phyloP scores from a whole-genome alignment of 495 filamentous ascomycete species.

The Rhypophila decipiens region DNA sequence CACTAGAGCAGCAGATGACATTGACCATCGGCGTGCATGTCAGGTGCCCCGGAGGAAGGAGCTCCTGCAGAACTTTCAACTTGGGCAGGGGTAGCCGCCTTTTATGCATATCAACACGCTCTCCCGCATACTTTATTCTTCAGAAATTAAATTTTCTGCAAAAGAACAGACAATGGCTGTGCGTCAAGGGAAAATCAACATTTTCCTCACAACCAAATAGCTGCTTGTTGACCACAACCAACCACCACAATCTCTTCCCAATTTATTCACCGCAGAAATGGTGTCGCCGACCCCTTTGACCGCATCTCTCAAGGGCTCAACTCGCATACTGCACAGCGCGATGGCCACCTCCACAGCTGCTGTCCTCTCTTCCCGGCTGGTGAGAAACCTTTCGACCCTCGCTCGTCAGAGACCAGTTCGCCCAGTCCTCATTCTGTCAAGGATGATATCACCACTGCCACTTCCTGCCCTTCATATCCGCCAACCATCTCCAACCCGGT shows the following conservation, averaged over 20 bases:
- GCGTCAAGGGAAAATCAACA: neutral
- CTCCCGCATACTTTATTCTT: too few species aligned
- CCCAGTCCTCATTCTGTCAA: neutral
- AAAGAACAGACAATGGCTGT: neutral
- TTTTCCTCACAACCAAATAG: neutral
- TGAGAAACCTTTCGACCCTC: neutral
- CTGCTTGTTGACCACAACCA: neutral
- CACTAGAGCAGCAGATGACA: too few species aligned
- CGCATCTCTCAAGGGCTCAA: neutral
- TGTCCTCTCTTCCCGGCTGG: neutral
- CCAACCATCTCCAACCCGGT: neutral
- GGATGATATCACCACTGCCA: neutral
- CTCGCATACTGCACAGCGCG: neutral
- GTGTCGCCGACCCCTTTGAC: neutral
- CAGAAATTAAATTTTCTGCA: neutral
- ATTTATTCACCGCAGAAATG: too few species aligned
- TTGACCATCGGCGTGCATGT: too few species aligned
- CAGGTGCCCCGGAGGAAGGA: too few species aligned
- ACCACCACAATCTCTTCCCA: too few species aligned
- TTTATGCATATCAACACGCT: too few species aligned
- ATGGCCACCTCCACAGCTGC: conserved; percentile 3
- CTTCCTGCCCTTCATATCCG: neutral
- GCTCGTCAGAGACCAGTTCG: neutral
- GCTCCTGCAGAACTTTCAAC: too few species aligned
- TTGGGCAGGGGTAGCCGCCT: too few species aligned